phyloP scores from a whole-genome alignment of 441 rosid species.

The Eutrema salsugineum region DNA sequence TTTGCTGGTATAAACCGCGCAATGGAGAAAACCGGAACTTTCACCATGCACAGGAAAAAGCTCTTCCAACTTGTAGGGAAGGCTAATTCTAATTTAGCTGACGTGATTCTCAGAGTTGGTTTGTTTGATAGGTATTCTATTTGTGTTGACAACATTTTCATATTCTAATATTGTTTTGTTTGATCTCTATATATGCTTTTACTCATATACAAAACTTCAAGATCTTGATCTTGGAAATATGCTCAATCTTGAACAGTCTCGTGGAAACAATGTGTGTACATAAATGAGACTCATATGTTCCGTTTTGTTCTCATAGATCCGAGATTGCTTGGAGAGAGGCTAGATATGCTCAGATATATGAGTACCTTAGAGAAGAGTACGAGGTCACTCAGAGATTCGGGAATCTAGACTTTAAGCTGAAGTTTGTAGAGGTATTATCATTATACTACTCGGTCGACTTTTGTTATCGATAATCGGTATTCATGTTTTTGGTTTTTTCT shows the following conservation, averaged over 20 bases:
- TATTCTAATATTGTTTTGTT: background rate
- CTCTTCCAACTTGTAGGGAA: constrained; percentile 94
- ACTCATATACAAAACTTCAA: background rate
- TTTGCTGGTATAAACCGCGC: constrained; percentile 88
- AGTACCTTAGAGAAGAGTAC: constrained; percentile 89
- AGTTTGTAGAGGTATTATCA: constrained; percentile 78
- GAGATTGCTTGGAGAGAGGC: constrained; percentile 99
- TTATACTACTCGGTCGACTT: background rate
- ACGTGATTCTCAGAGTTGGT: constrained; percentile 95
- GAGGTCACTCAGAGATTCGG: constrained; percentile 93
- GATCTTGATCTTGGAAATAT: background rate
- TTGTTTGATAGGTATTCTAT: constrained; percentile 77
- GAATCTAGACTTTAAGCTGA: constrained; percentile 80
- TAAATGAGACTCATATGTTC: background rate
- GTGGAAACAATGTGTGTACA: background rate
- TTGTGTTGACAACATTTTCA: background rate
- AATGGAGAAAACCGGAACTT: constrained; percentile 86
- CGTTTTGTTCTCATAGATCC: constrained; percentile 47
- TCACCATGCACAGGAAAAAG: constrained; percentile 88
- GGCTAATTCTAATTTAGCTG: constrained; percentile 94
- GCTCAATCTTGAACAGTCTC: background rate
- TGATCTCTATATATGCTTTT: background rate
- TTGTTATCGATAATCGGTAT: background rate
- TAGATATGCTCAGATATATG: constrained; percentile 84
- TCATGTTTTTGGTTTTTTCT: background rate